Evolutionary conservation across 805 yeast species (phyloP).

Genomic region (Myxozyma monticola): DNA sequence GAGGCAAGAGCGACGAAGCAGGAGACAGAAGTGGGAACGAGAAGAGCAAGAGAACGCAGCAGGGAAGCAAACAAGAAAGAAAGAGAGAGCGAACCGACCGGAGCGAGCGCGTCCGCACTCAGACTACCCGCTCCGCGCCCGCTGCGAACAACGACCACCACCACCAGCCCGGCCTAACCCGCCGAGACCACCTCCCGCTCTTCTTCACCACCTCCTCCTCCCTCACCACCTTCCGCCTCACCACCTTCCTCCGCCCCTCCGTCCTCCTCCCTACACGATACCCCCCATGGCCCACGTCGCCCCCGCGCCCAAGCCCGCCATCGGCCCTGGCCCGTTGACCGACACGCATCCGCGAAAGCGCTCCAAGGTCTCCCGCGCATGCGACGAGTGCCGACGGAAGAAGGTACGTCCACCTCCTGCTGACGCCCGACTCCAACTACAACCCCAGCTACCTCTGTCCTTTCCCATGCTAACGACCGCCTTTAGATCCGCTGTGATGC

Average conservation of each 20-base stretch:
- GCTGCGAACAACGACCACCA: no score
- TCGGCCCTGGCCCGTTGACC: no score
- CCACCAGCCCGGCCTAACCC: no score
- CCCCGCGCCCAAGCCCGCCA: neutral
- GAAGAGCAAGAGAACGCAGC: no score
- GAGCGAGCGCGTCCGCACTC: no score
- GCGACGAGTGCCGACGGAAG: conserved; percentile 53
- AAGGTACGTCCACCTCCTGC: conserved; percentile 36
- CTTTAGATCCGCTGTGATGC: conserved; percentile 45
- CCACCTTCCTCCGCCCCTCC: neutral
- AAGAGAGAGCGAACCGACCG: no score
- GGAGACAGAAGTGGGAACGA: neutral
- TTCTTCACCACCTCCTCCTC: neutral
- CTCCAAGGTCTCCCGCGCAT: conserved; percentile 58
- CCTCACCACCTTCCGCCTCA: neutral
- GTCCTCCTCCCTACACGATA: neutral
- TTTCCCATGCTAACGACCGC: neutral
- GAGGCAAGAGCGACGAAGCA: neutral
- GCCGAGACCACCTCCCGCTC: neutral
- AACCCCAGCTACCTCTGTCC: neutral
- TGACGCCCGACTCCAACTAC: neutral
- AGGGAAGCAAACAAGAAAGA: no score
- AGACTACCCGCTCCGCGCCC: no score
- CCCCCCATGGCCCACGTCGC: conserved; percentile 1
- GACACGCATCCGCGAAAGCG: conserved; percentile 46